Evolutionary conservation across 2,329 filamentous ascomycete species (phyloP).

Genomic region (Fusarium sp.): DNA sequence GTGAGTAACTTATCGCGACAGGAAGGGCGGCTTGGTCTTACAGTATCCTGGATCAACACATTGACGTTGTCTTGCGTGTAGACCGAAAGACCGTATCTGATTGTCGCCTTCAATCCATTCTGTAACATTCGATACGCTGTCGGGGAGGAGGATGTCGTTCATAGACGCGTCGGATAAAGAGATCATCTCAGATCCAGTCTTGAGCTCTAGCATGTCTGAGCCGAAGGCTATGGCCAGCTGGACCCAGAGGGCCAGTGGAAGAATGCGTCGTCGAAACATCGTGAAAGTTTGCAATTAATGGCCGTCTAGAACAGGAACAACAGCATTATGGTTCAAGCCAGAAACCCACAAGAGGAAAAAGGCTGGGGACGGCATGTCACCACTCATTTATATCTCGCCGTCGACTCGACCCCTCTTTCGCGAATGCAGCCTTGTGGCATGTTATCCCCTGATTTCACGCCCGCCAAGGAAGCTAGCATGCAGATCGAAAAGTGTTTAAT

Average conservation of each 20-base stretch:
- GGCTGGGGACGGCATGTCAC: neutral
- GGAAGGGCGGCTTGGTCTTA: too few relatives aligned
- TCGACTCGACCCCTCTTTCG: slow-evolving; percentile 15
- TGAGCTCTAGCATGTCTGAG: neutral
- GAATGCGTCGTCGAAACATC: neutral
- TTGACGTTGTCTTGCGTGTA: neutral
- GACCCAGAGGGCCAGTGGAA: neutral
- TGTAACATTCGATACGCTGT: neutral
- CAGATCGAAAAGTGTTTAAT: neutral
- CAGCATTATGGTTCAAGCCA: neutral
- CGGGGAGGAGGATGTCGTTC: neutral
- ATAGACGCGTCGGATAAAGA: neutral
- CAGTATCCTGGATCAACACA: slow-evolving; percentile 7
- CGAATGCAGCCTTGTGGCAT: neutral
- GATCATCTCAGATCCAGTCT: neutral
- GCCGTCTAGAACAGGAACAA: neutral
- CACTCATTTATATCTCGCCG: neutral
- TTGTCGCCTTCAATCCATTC: neutral
- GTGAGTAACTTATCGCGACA: too few relatives aligned
- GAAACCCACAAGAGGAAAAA: neutral
- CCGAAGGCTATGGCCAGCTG: neutral
- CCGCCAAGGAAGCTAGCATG: neutral
- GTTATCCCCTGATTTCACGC: neutral
- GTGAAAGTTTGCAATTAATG: neutral
- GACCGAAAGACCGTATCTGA: neutral